phyloP scores from a whole-genome alignment of 768 basidiomycete genomes.

The Suillus brevipes region DNA sequence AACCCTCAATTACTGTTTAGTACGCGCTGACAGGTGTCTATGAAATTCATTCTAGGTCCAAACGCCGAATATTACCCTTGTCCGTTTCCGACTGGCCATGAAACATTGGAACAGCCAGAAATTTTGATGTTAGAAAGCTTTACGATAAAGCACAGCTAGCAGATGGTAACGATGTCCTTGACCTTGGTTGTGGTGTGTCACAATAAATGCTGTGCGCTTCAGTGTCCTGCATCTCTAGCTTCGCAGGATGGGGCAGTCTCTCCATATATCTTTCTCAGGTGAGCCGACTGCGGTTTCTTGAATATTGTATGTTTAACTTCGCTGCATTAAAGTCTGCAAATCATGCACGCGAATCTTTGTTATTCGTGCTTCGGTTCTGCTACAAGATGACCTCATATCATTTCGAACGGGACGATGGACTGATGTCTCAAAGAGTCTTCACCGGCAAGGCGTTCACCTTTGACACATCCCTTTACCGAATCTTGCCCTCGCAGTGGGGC shows the following conservation, averaged over 20 bases:
- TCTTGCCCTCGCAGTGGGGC: slow-evolving; percentile 48
- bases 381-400: slow-evolving; percentile 64
- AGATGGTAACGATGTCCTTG: slow-evolving; percentile 63
- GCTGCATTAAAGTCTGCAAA: too few species aligned
- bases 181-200: too few species aligned
- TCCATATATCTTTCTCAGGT: slow-evolving; percentile 66
- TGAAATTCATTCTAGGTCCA: slow-evolving; percentile 64
- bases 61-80: slow-evolving; percentile 69
- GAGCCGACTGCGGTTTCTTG: not conserved
- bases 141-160: slow-evolving; percentile 61
- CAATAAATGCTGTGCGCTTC: too few species aligned
- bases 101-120: slow-evolving; percentile 65
- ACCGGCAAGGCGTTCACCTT: slow-evolving; percentile 39
- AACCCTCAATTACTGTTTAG: not conserved
- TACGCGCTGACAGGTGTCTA: slow-evolving; percentile 45
- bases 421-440: slow-evolving; percentile 78
- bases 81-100: slow-evolving; percentile 58
- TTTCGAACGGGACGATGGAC: slow-evolving; percentile 66
- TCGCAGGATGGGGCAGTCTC: not conserved
- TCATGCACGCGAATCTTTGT: slow-evolving; percentile 42
- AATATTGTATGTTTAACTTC: not conserved
- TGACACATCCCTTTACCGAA: not conserved
- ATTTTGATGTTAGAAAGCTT: slow-evolving; percentile 62
- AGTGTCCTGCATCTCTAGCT: too few species aligned
- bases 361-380: slow-evolving; percentile 75